Conservation (phyloP, 192 early-diverging fungal species). For the Rhizophagus clarus region DNA sequence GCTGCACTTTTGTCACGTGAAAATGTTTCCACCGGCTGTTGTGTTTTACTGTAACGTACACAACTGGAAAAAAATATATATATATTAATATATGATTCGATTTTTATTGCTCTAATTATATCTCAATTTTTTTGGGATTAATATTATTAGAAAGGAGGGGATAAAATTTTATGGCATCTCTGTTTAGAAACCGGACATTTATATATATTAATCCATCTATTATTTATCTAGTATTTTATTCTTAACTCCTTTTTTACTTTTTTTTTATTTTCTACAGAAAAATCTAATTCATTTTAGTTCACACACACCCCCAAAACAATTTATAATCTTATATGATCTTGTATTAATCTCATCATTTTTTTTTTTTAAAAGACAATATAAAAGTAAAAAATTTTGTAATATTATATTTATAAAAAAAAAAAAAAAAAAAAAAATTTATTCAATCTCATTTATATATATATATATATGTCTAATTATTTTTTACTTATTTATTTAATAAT, state of each 20-base stretch:
- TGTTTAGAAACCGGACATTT: background rate
- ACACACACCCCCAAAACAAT: background rate
- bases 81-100: background rate
- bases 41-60: constrained; percentile 5
- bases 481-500: background rate
- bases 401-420: background rate
- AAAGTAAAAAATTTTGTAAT: background rate
- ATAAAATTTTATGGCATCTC: background rate
- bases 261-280: background rate
- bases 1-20: constrained; percentile 38
- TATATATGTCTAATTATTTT: too few relatives aligned
- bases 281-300: background rate
- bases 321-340: background rate
- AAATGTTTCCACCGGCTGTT: background rate
- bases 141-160: background rate
- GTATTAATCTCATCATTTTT: background rate
- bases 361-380: background rate
- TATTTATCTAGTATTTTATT: background rate
- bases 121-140: too few relatives aligned
- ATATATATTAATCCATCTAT: background rate
- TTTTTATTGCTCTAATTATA: background rate
- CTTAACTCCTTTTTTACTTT: background rate
- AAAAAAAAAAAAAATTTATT: background rate
- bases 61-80: background rate
- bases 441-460: background rate